Percentiles rank a stretch among this genome's conserved stretches.
Evolutionary conservation across 176 grass and related monocot genomes (phyloP).

Genomic region (Rhynchospora tenuis): DNA sequence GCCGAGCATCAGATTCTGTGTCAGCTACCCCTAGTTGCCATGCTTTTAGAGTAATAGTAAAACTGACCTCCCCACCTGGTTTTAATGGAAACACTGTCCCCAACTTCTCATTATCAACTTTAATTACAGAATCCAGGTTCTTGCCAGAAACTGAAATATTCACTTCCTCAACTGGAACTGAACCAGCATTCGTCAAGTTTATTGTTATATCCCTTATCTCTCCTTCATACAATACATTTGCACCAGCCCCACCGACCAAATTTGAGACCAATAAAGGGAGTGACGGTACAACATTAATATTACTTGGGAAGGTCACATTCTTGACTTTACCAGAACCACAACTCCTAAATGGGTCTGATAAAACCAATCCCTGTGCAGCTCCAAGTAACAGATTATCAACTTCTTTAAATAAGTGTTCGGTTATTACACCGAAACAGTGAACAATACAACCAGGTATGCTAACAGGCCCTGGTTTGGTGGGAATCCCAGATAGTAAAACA

Average conservation of each 20-base stretch:
- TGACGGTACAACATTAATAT: slow-evolving; percentile 59
- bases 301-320: slow-evolving; percentile 61
- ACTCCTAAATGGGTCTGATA: slow-evolving; percentile 97
- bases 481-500: slow-evolving; percentile 87
- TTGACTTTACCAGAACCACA: slow-evolving; percentile 94
- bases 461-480: slow-evolving; percentile 75
- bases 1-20: slow-evolving; percentile 73
- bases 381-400: slow-evolving; percentile 90
- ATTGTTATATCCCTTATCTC: slow-evolving; percentile 94
- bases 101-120: slow-evolving; percentile 65
- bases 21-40: slow-evolving; percentile 82
- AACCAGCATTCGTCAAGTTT: slow-evolving; percentile 90
- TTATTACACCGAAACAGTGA: slow-evolving; percentile 98
- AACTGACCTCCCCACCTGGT: slow-evolving; percentile 87
- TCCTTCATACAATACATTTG: slow-evolving; percentile 96
- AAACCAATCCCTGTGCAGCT: slow-evolving; percentile 93
- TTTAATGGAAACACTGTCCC: slow-evolving; percentile 81
- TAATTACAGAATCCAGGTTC: slow-evolving; percentile 95
- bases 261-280: slow-evolving; percentile 85
- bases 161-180: slow-evolving; percentile 83
- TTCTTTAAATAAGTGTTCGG: slow-evolving; percentile 98
- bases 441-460: slow-evolving; percentile 97
- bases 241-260: slow-evolving; percentile 82
- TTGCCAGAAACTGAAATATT: slow-evolving; percentile 91
- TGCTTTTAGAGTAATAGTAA: slow-evolving; percentile 82